A percentile compares a stretch with the other conserved stretches of the same genome.
Conservation (phyloP, 2,329 filamentous ascomycete genomes). For the Botrytis squamosa region DNA sequence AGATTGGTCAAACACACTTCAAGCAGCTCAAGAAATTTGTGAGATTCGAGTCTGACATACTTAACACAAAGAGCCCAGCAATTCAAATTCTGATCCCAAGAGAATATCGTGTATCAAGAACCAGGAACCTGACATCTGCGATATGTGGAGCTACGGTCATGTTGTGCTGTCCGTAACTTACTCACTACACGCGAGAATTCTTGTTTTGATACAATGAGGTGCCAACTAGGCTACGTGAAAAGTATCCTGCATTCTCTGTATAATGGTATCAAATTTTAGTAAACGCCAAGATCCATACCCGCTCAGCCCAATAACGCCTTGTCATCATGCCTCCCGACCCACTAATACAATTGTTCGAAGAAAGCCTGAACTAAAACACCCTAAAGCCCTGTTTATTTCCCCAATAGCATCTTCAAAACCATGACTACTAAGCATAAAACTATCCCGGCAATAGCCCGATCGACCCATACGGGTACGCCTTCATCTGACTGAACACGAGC, state of each 20-base stretch:
- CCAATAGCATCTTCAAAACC: conserved; percentile 54
- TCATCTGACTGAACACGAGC: conserved; percentile 42
- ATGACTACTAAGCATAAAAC: conserved; percentile 69
- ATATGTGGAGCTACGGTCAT: background rate
- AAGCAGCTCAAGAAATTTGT: background rate
- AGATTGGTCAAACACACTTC: background rate
- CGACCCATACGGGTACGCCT: conserved; percentile 71
- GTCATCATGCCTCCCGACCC: background rate
- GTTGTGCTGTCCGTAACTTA: background rate
- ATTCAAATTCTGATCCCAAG: background rate
- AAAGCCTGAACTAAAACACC: background rate
- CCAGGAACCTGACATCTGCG: background rate
- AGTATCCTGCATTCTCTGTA: background rate
- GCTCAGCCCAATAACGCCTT: conserved; percentile 1
- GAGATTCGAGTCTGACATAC: background rate
- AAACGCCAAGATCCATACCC: background rate
- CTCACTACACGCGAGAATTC: background rate
- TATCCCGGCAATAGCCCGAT: conserved; percentile 74
- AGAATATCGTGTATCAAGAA: background rate
- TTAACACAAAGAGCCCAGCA: background rate
- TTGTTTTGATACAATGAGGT: background rate
- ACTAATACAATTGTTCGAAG: background rate
- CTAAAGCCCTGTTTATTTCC: background rate
- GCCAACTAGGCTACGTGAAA: background rate
- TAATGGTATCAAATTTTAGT: conserved; percentile 11